phyloP scores from a whole-genome alignment of 495 filamentous ascomycete species.

The Platismatia glauca region DNA sequence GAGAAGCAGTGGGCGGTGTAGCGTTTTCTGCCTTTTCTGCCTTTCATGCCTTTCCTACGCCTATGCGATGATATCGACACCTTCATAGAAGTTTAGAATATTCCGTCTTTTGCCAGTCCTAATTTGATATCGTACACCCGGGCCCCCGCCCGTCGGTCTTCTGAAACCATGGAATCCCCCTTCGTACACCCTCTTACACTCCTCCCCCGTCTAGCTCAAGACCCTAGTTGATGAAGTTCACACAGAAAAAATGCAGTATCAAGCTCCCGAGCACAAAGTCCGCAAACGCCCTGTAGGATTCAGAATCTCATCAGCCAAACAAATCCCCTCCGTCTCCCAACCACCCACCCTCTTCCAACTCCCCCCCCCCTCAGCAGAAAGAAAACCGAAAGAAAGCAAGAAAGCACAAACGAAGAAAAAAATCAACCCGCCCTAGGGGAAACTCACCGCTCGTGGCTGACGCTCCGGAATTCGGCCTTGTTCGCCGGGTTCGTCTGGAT shows the following conservation, averaged over 20 bases:
- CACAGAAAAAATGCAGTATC: slow-evolving; percentile 97
- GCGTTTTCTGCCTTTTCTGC: background rate
- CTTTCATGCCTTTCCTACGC: background rate
- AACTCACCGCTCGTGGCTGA: slow-evolving; percentile 44
- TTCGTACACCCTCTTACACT: background rate
- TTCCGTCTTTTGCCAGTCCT: background rate
- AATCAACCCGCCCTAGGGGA: too few relatives aligned
- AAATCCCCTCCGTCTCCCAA: background rate
- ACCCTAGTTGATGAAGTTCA: slow-evolving; percentile 94
- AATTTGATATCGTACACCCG: slow-evolving; percentile 3
- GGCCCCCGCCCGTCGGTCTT: background rate
- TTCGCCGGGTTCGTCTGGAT: slow-evolving; percentile 67
- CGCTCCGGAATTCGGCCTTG: slow-evolving; percentile 26
- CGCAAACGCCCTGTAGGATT: slow-evolving; percentile 69
- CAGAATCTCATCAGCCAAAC: slow-evolving; percentile 1
- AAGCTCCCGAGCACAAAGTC: slow-evolving; percentile 92
- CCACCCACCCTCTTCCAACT: too few relatives aligned
- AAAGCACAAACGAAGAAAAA: too few relatives aligned
- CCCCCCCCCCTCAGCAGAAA: background rate
- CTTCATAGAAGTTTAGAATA: background rate
- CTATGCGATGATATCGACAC: background rate
- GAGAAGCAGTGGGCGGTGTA: background rate
- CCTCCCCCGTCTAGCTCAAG: background rate
- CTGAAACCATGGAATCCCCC: background rate
- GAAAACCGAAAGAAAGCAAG: background rate